Evolutionary conservation across 192 early-diverging fungal species (phyloP).

Genomic region (Backusella tarrabulga): DNA sequence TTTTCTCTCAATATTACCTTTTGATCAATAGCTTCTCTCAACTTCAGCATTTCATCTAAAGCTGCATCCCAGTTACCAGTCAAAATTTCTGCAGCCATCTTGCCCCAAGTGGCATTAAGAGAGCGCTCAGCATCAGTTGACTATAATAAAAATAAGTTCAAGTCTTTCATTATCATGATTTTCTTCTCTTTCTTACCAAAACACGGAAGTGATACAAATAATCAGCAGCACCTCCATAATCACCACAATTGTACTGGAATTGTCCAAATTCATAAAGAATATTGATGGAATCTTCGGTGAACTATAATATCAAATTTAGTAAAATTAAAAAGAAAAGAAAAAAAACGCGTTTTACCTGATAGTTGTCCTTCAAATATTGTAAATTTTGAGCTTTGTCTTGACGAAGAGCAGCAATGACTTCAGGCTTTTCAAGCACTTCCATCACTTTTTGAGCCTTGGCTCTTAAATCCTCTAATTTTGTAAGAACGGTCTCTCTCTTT

Average conservation of each 20-base stretch:
- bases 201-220: slow-evolving; percentile 95
- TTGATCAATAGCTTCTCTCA: slow-evolving; percentile 89
- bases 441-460: slow-evolving; percentile 78
- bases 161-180: background rate
- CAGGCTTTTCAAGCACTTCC: slow-evolving; percentile 88
- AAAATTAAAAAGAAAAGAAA: background rate
- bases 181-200: slow-evolving; percentile 56
- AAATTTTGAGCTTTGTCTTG: slow-evolving; percentile 95
- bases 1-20: slow-evolving; percentile 38
- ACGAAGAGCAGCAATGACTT: slow-evolving; percentile 84
- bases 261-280: slow-evolving; percentile 86
- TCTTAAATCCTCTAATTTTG: slow-evolving; percentile 71
- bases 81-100: slow-evolving; percentile 93
- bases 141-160: slow-evolving; percentile 36
- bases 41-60: slow-evolving; percentile 82
- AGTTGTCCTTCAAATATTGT: slow-evolving; percentile 83
- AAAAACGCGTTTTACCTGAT: slow-evolving; percentile 49
- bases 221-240: slow-evolving; percentile 88
- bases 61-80: slow-evolving; percentile 93
- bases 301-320: slow-evolving; percentile 42
- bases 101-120: slow-evolving; percentile 93
- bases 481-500: slow-evolving; percentile 76
- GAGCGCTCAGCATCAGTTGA: slow-evolving; percentile 84
- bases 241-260: slow-evolving; percentile 92
- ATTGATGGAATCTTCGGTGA: slow-evolving; percentile 85